Conservation (phyloP, 176 grass and related monocot genomes). For the Typha latifolia region DNA sequence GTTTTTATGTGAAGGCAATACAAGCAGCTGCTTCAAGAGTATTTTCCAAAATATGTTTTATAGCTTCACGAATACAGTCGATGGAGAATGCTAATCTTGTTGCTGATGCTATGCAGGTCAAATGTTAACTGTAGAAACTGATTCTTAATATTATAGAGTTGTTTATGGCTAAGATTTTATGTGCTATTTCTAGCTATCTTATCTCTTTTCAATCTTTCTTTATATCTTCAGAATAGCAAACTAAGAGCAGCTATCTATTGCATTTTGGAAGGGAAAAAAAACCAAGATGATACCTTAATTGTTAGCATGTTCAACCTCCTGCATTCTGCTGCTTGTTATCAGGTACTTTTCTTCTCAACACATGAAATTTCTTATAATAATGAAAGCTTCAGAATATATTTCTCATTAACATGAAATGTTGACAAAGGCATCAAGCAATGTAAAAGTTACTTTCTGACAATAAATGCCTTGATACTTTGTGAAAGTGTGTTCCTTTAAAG, state of each 20-base stretch:
- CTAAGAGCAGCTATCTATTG: conserved; percentile 36
- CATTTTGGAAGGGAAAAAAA: conserved; percentile 43
- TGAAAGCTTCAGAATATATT: neutral
- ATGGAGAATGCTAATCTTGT: conserved; percentile 60
- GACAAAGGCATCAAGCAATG: too few relatives aligned
- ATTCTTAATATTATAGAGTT: neutral
- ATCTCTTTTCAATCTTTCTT: conserved; percentile 10
- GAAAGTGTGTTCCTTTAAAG: too few relatives aligned
- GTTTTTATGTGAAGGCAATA: conserved; percentile 42
- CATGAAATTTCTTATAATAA: neutral
- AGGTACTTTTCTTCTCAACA: conserved; percentile 39
- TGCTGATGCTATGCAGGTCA: conserved; percentile 62
- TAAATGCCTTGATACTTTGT: too few relatives aligned
- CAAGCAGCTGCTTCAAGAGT: conserved; percentile 56
- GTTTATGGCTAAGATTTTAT: too few relatives aligned
- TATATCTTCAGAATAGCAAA: conserved; percentile 42
- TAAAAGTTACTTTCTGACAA: neutral
- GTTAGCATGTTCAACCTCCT: conserved; percentile 63
- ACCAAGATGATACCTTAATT: conserved; percentile 35
- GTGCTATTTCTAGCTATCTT: neutral
- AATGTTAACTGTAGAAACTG: conserved; percentile 14
- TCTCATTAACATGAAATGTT: neutral
- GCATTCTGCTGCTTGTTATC: conserved; percentile 61
- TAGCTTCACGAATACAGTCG: conserved; percentile 49
- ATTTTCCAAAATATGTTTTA: conserved; percentile 57